These are phyloP conservation scores for Penicillium hordei DNA, from an alignment of 2,329 filamentous ascomycete species.

Conservation along the genomic window DNA sequence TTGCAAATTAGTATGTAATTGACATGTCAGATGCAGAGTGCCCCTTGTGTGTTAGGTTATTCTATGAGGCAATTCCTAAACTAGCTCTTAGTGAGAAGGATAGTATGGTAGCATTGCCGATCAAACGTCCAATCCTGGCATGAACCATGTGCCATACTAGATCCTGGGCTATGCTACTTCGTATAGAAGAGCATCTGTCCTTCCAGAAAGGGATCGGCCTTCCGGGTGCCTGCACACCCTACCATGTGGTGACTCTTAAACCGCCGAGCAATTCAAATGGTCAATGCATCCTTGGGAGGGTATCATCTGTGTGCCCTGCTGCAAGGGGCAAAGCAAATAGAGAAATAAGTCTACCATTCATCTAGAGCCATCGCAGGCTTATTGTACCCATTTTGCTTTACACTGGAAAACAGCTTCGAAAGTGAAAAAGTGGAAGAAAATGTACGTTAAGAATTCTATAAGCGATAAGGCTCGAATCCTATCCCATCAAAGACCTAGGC, in stretches of 20 bases:
- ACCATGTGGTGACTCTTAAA: background rate
- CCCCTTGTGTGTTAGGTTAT: background rate
- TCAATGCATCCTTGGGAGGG: background rate
- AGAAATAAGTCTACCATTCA: background rate
- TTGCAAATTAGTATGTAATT: background rate
- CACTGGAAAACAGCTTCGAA: background rate
- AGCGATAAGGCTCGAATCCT: background rate
- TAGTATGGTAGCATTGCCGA: background rate
- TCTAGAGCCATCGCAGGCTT: background rate
- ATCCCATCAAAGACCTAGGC: background rate
- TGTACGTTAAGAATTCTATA: background rate
- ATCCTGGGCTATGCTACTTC: background rate
- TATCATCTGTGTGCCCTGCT: background rate
- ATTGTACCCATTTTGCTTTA: background rate
- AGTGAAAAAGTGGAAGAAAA: too few relatives aligned
- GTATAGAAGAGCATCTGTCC: background rate
- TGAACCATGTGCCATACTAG: background rate
- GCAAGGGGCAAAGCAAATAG: conserved; percentile 1
- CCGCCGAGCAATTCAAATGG: background rate
- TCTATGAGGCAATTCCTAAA: background rate
- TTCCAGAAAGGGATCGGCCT: background rate
- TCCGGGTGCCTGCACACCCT: background rate
- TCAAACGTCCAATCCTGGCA: background rate
- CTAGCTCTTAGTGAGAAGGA: background rate
- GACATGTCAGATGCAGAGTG: background rate